Percentiles rank a stretch among this genome's conserved stretches.
phyloP scores from a whole-genome alignment of 1,139 yeast species.

The Lodderomyces theae region DNA sequence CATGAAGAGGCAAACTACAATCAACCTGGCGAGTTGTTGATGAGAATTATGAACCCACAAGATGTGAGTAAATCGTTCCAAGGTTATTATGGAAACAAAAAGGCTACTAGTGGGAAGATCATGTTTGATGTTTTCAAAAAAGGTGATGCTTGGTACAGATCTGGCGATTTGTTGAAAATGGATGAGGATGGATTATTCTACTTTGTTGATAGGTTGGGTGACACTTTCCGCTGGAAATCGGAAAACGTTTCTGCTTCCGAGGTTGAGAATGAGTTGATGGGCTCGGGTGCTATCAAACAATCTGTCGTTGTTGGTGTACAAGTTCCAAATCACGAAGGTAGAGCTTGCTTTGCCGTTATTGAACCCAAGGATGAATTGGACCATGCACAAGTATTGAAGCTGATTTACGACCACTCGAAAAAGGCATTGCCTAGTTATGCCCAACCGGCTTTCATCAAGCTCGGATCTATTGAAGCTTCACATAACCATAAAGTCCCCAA shows the following conservation, averaged over 20 bases:
- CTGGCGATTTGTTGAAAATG: constrained; percentile 76
- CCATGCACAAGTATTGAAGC: constrained; percentile 30
- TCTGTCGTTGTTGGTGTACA: constrained; percentile 87
- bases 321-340: constrained; percentile 88
- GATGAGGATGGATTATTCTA: constrained; percentile 72
- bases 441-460: constrained; percentile 77
- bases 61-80: constrained; percentile 74
- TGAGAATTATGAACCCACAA: constrained; percentile 65
- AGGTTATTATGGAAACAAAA: constrained; percentile 81
- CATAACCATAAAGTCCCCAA: constrained; percentile 89
- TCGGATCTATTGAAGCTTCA: constrained; percentile 59
- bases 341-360: constrained; percentile 87
- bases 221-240: constrained; percentile 95
- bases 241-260: constrained; percentile 95
- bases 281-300: constrained; percentile 55
- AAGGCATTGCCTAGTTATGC: constrained; percentile 79
- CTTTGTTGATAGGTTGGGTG: constrained; percentile 92
- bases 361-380: constrained; percentile 44
- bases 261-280: constrained; percentile 73
- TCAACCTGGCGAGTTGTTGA: constrained; percentile 86
- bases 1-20: constrained; percentile 34
- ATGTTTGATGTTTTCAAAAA: constrained; percentile 67
- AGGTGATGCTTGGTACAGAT: constrained; percentile 91
- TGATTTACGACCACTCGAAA: constrained; percentile 34
- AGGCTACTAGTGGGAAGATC: constrained; percentile 77